Base-by-base conservation (phyloP, 805 yeast species). In the Debaryomyces maramus region DNA sequence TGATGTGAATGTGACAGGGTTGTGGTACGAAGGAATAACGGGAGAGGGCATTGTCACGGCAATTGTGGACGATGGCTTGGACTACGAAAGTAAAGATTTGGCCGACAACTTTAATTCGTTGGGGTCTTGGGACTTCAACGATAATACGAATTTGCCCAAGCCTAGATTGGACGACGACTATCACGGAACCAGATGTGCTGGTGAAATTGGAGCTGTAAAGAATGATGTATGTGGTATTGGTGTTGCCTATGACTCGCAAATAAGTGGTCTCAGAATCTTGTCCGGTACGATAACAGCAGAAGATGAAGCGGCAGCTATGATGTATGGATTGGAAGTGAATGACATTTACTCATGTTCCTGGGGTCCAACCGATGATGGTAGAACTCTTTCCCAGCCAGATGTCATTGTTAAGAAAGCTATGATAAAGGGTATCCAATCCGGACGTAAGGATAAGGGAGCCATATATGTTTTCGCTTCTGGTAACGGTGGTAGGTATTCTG, bases 161-260 rank as follows among this genome's bases (percentile, higher is more conserved):
- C 99, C 99, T 8, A 70, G 82, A 40, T 71, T 91, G 20, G 61
- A 52, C 6, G 95, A 86, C 59, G 99, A 93, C 60, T 81, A 82
- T 51, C 99, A 93, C 60, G 99, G 99, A 5, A 93, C 99, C 0
- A 71, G 99, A 48, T 93, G 99, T 68, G 98, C 99, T 2, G 98
- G 97, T 27, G 99, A 93, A 62, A 85, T 93, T 41, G 97, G 97
- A 0, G 88, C 87, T 3, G 93, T 83, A 3, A 89, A 80, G 38
- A 91, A 93, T 60, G 85, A 80, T 21, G 83, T 73, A 15, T 93
- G 99, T 65, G 99, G 99, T n/a, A 75, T 93, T 5, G 99, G 99
- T 33, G 95, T 90, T n/a, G 98, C 97, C 0, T 89, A 78, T 52
- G 78, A 80, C 41, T 80, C 96, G 3, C 78, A 83, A 52, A 95